Conservation (phyloP, 208 protist species). For the Leishmania major region DNA sequence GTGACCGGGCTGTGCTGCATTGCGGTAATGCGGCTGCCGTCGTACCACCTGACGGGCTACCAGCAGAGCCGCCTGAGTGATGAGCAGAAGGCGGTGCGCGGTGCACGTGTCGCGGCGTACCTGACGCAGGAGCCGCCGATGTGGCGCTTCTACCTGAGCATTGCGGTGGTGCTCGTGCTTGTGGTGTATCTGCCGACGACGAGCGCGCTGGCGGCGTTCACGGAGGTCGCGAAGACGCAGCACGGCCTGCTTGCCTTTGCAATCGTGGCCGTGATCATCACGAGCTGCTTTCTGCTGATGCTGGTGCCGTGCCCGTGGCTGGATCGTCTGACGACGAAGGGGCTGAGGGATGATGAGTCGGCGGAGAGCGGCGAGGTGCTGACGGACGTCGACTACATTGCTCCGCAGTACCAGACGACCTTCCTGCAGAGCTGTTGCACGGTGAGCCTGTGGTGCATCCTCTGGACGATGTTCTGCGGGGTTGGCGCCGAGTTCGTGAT, state of each 20-base stretch:
- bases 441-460: conserved; percentile 49
- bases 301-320: conserved; percentile 23
- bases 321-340: conserved; percentile 12
- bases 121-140: conserved; percentile 59
- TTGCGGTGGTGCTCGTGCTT: conserved; percentile 49
- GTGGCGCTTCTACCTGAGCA: conserved; percentile 55
- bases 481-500: conserved; percentile 60
- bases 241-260: conserved; percentile 36
- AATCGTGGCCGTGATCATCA: conserved; percentile 36
- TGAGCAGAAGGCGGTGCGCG: conserved; percentile 24
- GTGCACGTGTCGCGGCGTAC: conserved; percentile 32
- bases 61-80: conserved; percentile 36
- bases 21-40: conserved; percentile 49
- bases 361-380: not conserved
- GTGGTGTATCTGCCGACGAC: conserved; percentile 65
- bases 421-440: conserved; percentile 58
- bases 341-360: not conserved
- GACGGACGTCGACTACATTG: conserved; percentile 70
- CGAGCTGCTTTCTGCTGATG: conserved; percentile 27
- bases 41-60: conserved; percentile 65
- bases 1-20: conserved; percentile 30
- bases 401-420: conserved; percentile 60
- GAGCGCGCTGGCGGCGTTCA: conserved; percentile 42
- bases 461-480: conserved; percentile 61
- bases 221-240: conserved; percentile 9